A percentile compares a stretch with the other conserved stretches of the same genome.
Conservation (phyloP, 2,329 filamentous ascomycete species). For the Periconia digitata region DNA sequence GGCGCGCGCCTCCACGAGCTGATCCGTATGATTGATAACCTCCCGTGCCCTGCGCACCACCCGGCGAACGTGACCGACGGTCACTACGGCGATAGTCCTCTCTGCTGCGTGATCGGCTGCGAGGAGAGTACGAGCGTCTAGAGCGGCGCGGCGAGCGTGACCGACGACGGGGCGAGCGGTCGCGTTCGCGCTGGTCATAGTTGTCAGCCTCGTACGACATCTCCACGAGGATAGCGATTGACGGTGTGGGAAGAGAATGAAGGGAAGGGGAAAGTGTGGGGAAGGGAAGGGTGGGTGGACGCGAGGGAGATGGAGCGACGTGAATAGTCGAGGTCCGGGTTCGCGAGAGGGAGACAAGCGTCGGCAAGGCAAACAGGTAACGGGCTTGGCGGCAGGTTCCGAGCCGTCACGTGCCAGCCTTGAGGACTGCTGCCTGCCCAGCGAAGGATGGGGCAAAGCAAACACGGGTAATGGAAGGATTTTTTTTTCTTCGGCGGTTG, state of each 20-base stretch:
- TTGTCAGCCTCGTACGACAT: constrained; percentile 44
- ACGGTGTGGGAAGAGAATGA: constrained; percentile 1
- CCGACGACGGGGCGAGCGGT: constrained; percentile 70
- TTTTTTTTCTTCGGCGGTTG: not conserved
- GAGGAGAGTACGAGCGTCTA: constrained; percentile 65
- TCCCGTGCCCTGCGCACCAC: constrained; percentile 68
- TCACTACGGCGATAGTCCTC: constrained; percentile 50
- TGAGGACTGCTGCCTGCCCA: constrained; percentile 9
- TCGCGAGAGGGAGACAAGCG: constrained; percentile 21
- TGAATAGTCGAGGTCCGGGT: constrained; percentile 19
- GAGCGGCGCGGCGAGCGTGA: constrained; percentile 50
- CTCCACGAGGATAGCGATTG: constrained; percentile 9
- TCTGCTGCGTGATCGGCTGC: constrained; percentile 78
- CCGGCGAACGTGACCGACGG: constrained; percentile 74
- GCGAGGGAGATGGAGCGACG: constrained; percentile 23
- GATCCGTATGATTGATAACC: constrained; percentile 61
- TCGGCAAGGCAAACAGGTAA: constrained; percentile 16
- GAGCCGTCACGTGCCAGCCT: constrained; percentile 6
- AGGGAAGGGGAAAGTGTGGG: constrained; percentile 10
- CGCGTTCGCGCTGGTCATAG: constrained; percentile 39
- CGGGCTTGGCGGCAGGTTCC: constrained; percentile 11
- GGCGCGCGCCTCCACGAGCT: constrained; percentile 62
- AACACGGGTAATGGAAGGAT: no score
- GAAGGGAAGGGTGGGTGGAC: constrained; percentile 17
- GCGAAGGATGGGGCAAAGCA: not conserved